Percentiles rank a stretch among this genome's conserved stretches.
Conservation (phyloP, 257 asterid genomes). For the Penstemon newberryi region DNA sequence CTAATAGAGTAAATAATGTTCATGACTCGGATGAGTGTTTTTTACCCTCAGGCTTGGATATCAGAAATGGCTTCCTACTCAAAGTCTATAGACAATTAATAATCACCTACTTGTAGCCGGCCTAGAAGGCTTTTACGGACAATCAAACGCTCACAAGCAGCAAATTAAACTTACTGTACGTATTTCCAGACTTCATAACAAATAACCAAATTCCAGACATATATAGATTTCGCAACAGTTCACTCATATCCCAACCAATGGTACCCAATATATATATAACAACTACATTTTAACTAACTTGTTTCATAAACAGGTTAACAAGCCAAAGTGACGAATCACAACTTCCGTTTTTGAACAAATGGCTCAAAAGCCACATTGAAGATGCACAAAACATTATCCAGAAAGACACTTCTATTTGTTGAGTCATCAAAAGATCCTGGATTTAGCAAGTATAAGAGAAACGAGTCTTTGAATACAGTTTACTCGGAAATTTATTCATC, state of each 20-base stretch:
- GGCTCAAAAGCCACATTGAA: slow-evolving; percentile 55
- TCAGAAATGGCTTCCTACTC: slow-evolving; percentile 64
- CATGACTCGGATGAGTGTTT: no score
- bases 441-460: slow-evolving; percentile 35
- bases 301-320: slow-evolving; percentile 34
- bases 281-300: neutral
- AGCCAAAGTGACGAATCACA: slow-evolving; percentile 48
- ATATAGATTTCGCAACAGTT: slow-evolving; percentile 56
- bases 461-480: slow-evolving; percentile 38
- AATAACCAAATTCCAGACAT: slow-evolving; percentile 57
- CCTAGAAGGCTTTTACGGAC: slow-evolving; percentile 68
- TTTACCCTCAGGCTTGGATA: slow-evolving; percentile 54
- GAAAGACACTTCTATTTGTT: slow-evolving; percentile 57
- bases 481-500: slow-evolving; percentile 55
- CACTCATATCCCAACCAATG: slow-evolving; percentile 73
- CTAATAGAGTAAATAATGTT: no score
- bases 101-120: slow-evolving; percentile 65
- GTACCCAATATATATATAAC: slow-evolving; percentile 21
- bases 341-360: slow-evolving; percentile 46
- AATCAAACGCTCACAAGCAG: slow-evolving; percentile 36
- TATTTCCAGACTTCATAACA: slow-evolving; percentile 49
- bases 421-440: slow-evolving; percentile 47
- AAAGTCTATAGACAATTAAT: slow-evolving; percentile 52
- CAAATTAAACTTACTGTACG: slow-evolving; percentile 32
- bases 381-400: slow-evolving; percentile 48